phyloP scores from a whole-genome alignment of 2,329 filamentous ascomycete genomes.

The Thielaviopsis ethacetica region DNA sequence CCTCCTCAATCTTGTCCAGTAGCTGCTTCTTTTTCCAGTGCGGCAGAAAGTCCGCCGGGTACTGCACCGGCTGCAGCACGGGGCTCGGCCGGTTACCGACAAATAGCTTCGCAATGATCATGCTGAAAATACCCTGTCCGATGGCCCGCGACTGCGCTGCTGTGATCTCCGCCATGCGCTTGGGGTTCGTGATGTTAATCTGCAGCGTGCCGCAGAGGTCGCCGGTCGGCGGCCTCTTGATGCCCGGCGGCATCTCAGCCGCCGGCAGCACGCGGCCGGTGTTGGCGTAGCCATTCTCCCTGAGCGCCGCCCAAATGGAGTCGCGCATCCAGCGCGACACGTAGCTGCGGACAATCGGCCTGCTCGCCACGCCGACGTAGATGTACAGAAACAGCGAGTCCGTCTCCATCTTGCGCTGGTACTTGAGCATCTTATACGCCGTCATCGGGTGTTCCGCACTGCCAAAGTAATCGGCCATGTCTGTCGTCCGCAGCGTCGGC shows the following conservation, averaged over 20 bases:
- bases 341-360: slow-evolving; percentile 10
- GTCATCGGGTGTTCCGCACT: slow-evolving; percentile 8
- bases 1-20: slow-evolving; percentile 2
- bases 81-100: not conserved
- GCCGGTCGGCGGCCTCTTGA: not conserved
- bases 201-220: slow-evolving; percentile 10
- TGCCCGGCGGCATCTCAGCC: not conserved
- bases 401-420: slow-evolving; percentile 8
- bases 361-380: slow-evolving; percentile 4
- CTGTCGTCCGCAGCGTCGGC: slow-evolving; percentile 4
- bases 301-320: slow-evolving; percentile 8
- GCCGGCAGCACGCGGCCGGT: slow-evolving; percentile 7
- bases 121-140: slow-evolving; percentile 4
- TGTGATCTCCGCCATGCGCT: not conserved
- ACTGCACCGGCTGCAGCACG: slow-evolving; percentile 5
- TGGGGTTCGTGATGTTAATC: slow-evolving; percentile 6
- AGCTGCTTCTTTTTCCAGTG: slow-evolving; percentile 7
- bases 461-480: slow-evolving; percentile 9
- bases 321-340: slow-evolving; percentile 11
- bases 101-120: not conserved
- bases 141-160: not conserved
- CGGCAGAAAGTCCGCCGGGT: slow-evolving; percentile 6
- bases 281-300: slow-evolving; percentile 8
- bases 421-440: slow-evolving; percentile 11
- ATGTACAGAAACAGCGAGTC: slow-evolving; percentile 12